Evolutionary conservation across 2,329 filamentous ascomycete genomes (phyloP).

Genomic region (Allantophomopsis lycopodina): DNA sequence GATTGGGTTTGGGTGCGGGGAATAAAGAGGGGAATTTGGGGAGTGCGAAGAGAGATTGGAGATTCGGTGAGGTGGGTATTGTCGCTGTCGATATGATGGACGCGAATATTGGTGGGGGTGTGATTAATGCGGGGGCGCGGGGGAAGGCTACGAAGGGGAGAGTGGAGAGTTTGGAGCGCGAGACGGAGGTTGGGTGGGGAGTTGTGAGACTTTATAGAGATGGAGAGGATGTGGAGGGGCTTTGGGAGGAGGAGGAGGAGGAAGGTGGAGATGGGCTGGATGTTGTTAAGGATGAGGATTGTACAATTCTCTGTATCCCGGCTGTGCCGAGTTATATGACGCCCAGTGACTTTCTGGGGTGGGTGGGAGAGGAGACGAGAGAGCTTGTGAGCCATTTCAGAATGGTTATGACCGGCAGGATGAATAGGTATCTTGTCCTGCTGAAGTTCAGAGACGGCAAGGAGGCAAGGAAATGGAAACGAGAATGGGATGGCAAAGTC

Average conservation of each 20-base stretch:
- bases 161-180: slow-evolving; percentile 56
- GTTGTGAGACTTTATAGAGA: slow-evolving; percentile 91
- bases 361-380: slow-evolving; percentile 77
- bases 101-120: slow-evolving; percentile 29
- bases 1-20: background rate
- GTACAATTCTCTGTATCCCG: slow-evolving; percentile 82
- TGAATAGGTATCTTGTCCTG: slow-evolving; percentile 88
- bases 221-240: slow-evolving; percentile 47
- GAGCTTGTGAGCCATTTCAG: slow-evolving; percentile 84
- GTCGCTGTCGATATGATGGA: slow-evolving; percentile 64
- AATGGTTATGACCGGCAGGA: slow-evolving; percentile 78
- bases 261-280: slow-evolving; percentile 13
- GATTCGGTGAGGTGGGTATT: slow-evolving; percentile 66
- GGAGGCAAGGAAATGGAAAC: slow-evolving; percentile 67
- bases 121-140: slow-evolving; percentile 17
- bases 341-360: slow-evolving; percentile 80
- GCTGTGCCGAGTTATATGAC: slow-evolving; percentile 92
- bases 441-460: slow-evolving; percentile 78
- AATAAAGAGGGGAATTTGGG: slow-evolving; percentile 4
- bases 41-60: slow-evolving; percentile 54
- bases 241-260: slow-evolving; percentile 11
- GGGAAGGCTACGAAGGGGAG: slow-evolving; percentile 53
- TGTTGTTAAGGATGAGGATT: slow-evolving; percentile 37
- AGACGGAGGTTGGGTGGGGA: slow-evolving; percentile 78
- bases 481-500: slow-evolving; percentile 80